A percentile compares a stretch with the other conserved stretches of the same genome.
Conservation (phyloP, 2,329 filamentous ascomycete species). For the Fusarium albidum region DNA sequence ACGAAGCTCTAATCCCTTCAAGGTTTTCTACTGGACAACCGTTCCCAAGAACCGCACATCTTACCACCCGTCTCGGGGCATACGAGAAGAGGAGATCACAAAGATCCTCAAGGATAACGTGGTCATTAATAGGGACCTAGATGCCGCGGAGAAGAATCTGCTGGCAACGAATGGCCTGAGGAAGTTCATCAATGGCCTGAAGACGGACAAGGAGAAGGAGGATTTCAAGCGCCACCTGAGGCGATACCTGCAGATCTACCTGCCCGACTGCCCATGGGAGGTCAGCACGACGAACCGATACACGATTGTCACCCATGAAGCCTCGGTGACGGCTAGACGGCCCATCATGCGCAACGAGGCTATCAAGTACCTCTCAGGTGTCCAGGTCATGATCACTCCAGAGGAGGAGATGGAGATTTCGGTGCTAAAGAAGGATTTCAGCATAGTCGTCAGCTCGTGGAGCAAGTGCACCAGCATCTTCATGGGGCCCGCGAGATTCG, state of each 20-base stretch:
- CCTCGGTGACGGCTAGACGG: slow-evolving; percentile 82
- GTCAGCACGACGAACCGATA: slow-evolving; percentile 93
- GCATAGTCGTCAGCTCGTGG: slow-evolving; percentile 92
- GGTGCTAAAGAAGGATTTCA: slow-evolving; percentile 89
- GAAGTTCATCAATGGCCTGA: slow-evolving; percentile 73
- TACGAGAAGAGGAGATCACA: slow-evolving; percentile 70
- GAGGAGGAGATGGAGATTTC: slow-evolving; percentile 89
- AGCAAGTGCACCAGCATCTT: slow-evolving; percentile 93
- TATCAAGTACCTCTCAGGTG: slow-evolving; percentile 90
- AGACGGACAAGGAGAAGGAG: slow-evolving; percentile 80
- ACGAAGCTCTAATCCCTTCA: slow-evolving; percentile 32
- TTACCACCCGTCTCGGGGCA: slow-evolving; percentile 83
- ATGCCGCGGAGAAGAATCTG: slow-evolving; percentile 75
- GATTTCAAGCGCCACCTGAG: slow-evolving; percentile 87
- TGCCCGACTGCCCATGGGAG: slow-evolving; percentile 94
- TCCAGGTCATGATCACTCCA: slow-evolving; percentile 89
- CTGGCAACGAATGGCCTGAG: slow-evolving; percentile 76
- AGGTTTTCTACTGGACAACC: slow-evolving; percentile 96
- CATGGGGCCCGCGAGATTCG: slow-evolving; percentile 92
- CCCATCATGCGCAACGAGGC: slow-evolving; percentile 83
- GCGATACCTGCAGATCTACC: slow-evolving; percentile 91
- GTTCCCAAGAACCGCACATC: slow-evolving; percentile 93
- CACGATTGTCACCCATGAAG: slow-evolving; percentile 89
- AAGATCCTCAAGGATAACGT: slow-evolving; percentile 71
- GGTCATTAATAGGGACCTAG: slow-evolving; percentile 76